Conservation (phyloP, 2,329 filamentous ascomycete species). For the Exophiala calicioides region DNA sequence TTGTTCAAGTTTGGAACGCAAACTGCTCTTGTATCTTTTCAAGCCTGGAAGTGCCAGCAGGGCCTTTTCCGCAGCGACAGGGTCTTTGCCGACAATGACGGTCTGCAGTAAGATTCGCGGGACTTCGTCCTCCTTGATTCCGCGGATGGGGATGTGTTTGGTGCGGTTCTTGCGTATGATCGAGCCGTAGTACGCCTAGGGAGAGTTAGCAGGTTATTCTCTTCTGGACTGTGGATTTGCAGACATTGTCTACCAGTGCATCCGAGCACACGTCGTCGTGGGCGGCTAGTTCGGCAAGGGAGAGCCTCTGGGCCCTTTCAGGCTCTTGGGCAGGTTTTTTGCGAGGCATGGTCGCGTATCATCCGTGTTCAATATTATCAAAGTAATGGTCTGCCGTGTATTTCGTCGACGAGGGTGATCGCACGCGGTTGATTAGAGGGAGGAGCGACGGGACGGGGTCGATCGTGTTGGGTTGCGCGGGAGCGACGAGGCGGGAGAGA, state of each 20-base stretch:
- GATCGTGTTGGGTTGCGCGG: not conserved
- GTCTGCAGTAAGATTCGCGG: slow-evolving; percentile 61
- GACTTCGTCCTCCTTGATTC: slow-evolving; percentile 67
- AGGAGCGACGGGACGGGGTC: not conserved
- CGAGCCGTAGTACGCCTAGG: slow-evolving; percentile 92
- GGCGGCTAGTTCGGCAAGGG: slow-evolving; percentile 79
- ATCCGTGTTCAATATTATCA: not conserved
- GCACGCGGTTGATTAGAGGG: not conserved
- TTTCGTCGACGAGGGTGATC: not conserved
- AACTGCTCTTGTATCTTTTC: slow-evolving; percentile 65
- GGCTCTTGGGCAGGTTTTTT: slow-evolving; percentile 19
- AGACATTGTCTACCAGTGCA: slow-evolving; percentile 89
- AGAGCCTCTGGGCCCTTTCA: slow-evolving; percentile 65
- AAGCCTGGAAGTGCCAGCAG: slow-evolving; percentile 73
- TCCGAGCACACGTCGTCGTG: slow-evolving; percentile 98
- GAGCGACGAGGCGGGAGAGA: slow-evolving; percentile 1
- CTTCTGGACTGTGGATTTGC: slow-evolving; percentile 40
- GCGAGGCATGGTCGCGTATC: slow-evolving; percentile 28
- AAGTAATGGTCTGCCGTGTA: not conserved
- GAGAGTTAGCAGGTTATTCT: slow-evolving; percentile 12
- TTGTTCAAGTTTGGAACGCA: slow-evolving; percentile 76
- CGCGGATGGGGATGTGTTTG: slow-evolving; percentile 81
- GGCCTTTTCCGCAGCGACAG: slow-evolving; percentile 68
- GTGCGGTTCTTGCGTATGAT: slow-evolving; percentile 90
- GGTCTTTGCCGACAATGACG: slow-evolving; percentile 73